Evolutionary conservation across 1,284 basidiomycete genomes (phyloP).

Genomic region (Puccinia horiana): DNA sequence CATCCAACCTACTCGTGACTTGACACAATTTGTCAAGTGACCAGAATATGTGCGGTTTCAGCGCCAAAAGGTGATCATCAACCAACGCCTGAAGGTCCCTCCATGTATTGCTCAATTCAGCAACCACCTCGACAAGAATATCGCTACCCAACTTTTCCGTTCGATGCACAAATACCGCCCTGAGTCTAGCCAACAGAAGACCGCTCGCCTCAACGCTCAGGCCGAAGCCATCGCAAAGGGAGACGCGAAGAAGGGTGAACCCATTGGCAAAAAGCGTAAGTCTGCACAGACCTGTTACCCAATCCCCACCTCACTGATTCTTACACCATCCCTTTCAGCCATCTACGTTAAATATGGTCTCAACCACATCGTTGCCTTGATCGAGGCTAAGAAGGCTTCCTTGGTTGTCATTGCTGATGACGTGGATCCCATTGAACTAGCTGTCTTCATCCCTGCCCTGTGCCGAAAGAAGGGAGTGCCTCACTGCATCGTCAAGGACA

Average conservation of each 20-base stretch:
- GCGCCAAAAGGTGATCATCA: slow-evolving; percentile 96
- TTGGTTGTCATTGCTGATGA: slow-evolving; percentile 97
- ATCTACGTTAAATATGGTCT: slow-evolving; percentile 94
- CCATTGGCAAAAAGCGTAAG: slow-evolving; percentile 55
- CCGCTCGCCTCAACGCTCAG: slow-evolving; percentile 77
- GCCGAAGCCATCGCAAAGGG: slow-evolving; percentile 76
- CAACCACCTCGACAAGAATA: slow-evolving; percentile 99
- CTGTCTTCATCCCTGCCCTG: slow-evolving; percentile 91
- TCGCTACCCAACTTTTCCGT: slow-evolving; percentile 96
- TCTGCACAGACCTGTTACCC: neutral
- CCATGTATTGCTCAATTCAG: slow-evolving; percentile 97
- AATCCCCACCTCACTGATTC: neutral
- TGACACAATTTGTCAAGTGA: slow-evolving; percentile 99
- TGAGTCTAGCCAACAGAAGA: slow-evolving; percentile 96
- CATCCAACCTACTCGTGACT: slow-evolving; percentile 83
- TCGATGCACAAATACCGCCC: slow-evolving; percentile 90
- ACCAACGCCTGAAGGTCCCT: slow-evolving; percentile 98
- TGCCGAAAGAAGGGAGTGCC: slow-evolving; percentile 99
- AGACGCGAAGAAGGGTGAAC: slow-evolving; percentile 73
- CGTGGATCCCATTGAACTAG: slow-evolving; percentile 96
- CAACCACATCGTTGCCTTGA: slow-evolving; percentile 91
- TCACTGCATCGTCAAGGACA: slow-evolving; percentile 94
- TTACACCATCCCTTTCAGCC: slow-evolving; percentile 71
- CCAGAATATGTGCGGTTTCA: slow-evolving; percentile 98
- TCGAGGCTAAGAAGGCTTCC: slow-evolving; percentile 90